These are phyloP conservation scores for Populus tomentosa DNA, from an alignment of 441 rosid genomes.

Conservation along the genomic window DNA sequence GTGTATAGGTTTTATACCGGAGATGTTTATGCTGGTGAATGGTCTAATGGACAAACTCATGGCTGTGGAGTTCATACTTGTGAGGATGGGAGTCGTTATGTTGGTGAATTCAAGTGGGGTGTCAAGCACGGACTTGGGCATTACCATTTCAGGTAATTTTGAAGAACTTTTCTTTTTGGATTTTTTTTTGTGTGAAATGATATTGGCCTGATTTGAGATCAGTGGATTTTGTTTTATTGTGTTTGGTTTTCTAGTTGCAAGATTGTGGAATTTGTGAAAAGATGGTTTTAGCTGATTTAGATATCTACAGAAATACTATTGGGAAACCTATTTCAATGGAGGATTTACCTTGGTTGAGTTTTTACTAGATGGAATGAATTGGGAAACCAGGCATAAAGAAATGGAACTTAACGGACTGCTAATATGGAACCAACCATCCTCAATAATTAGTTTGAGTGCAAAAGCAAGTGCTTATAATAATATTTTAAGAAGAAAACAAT, in stretches of 20 bases:
- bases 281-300: neutral
- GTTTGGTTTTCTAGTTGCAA: neutral
- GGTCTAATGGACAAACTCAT: constrained; percentile 92
- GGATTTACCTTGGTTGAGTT: too few relatives aligned
- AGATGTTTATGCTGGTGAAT: constrained; percentile 84
- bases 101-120: constrained; percentile 90
- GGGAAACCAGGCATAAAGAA: too few relatives aligned
- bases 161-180: neutral
- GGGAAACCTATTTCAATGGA: too few relatives aligned
- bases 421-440: too few relatives aligned
- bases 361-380: too few relatives aligned
- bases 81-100: constrained; percentile 82
- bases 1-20: constrained; percentile 85
- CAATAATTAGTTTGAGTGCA: too few relatives aligned
- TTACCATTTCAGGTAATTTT: constrained; percentile 76
- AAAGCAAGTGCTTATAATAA: too few relatives aligned
- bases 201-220: neutral
- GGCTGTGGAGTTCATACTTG: constrained; percentile 92
- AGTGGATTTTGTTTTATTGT: neutral
- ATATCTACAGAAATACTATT: neutral
- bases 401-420: too few relatives aligned
- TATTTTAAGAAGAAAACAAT: too few relatives aligned
- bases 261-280: neutral
- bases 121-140: constrained; percentile 93
- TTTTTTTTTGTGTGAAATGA: neutral